Evolutionary conservation across 2,329 filamentous ascomycete genomes (phyloP), one percentile per base, ranked within the genome.

Genomic region (Graphiopsis chlorocephala): DNA sequence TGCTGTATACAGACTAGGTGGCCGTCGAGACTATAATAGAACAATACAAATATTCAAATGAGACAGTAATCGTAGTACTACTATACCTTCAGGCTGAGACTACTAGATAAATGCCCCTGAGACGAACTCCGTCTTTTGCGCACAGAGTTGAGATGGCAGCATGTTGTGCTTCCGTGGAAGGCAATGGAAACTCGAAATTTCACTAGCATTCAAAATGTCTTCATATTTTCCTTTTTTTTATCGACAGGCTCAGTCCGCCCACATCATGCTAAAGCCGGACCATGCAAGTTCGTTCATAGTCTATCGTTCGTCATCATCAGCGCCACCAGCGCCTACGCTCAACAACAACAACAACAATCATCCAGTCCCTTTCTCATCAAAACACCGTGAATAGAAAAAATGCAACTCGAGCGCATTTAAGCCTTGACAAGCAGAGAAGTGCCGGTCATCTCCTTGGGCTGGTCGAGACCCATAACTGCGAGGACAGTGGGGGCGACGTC

Each of bases 401-500:
- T 20, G 53, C 45, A 33, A 35, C 26, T 31, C 42, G 5, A 60
- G n/a, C n/a, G n/a, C 33, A 42, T 60, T 65, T 68, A 89, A 71
- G 81, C 83, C 86, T 92, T 96, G 74, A 93, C 81, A 72, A 99
- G 84, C 74, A 99, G 84, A 79, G 88, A 96, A 75, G 83, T 82
- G 65, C 95, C 93, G 65, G 90, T 91, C 95, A 99, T 99, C 78
- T 94, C 93, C 73, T 91, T 87, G 5, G 95, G 94, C 78, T 96
- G 88, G 56, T 91, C 86, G 67, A 99, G 83, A 33, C 95, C 95
- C 93, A 99, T 97, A 74, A 88, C 88, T 6, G 88, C 90, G 50
- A 99, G 85, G 66, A 99, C 79, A 17, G 95, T 99, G n/a, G 95
- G 95, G 8, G 95, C 95, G 35, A 99, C 95, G 75, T 99, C 95